phyloP scores from a whole-genome alignment of 1,284 basidiomycete species.

The Papiliotrema terrestris region DNA sequence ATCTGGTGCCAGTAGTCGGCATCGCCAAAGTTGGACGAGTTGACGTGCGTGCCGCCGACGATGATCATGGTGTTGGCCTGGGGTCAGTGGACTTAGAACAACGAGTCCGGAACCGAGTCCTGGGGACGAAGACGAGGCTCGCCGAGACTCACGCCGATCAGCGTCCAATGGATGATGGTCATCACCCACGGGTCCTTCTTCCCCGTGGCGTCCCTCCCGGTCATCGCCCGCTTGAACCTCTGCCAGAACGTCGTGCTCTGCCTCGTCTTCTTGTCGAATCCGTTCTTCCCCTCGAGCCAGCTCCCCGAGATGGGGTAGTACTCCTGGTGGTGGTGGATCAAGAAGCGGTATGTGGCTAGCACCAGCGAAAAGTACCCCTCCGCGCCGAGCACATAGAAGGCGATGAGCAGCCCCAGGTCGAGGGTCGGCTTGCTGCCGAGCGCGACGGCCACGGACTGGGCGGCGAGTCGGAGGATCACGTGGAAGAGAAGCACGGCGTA shows the following conservation, averaged over 20 bases:
- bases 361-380: constrained; percentile 36
- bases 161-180: constrained; percentile 18
- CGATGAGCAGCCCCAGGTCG: neutral
- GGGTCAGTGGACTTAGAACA: neutral
- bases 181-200: constrained; percentile 21
- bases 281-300: constrained; percentile 15
- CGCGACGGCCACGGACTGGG: constrained; percentile 13
- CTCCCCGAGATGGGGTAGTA: constrained; percentile 13
- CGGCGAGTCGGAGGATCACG: constrained; percentile 14
- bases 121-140: neutral
- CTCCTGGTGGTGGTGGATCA: constrained; percentile 19
- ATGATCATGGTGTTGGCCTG: constrained; percentile 31
- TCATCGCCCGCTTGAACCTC: constrained; percentile 11
- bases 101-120: too few species aligned
- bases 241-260: constrained; percentile 8
- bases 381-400: constrained; percentile 8
- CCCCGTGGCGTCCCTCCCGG: constrained; percentile 9
- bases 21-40: constrained; percentile 5
- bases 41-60: constrained; percentile 23
- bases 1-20: constrained; percentile 11
- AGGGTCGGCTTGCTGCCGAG: constrained; percentile 7
- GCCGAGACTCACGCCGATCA: constrained; percentile 14
- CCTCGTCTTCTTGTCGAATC: neutral
- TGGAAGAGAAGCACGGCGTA: constrained; percentile 19
- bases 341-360: constrained; percentile 17